phyloP scores from a whole-genome alignment of 208 protist species.

The Leishmania arabica region DNA sequence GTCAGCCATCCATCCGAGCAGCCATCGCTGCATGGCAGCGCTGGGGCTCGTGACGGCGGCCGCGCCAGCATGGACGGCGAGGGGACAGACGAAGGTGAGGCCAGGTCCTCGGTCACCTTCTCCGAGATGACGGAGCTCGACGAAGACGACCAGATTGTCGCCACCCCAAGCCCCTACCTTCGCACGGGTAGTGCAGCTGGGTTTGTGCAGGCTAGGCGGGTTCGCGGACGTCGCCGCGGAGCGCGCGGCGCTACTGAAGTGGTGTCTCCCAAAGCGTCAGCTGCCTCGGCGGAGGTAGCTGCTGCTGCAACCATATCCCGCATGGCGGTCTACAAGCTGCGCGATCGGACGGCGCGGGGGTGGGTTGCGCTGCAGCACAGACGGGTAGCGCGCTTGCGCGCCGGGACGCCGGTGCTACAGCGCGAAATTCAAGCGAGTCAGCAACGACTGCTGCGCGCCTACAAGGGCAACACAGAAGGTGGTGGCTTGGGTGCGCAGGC shows the following conservation, averaged over 20 bases:
- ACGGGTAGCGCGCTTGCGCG: constrained; percentile 26
- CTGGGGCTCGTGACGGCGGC: not conserved
- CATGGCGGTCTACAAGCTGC: constrained; percentile 24
- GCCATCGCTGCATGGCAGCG: not conserved
- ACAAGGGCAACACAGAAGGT: not conserved
- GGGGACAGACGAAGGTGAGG: not conserved
- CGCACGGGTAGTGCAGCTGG: not conserved
- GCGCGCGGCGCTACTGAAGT: not conserved
- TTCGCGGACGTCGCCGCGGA: not conserved
- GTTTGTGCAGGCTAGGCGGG: not conserved
- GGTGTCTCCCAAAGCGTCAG: too few relatives aligned
- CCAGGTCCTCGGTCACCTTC: not conserved
- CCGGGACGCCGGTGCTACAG: constrained; percentile 23
- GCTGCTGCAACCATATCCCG: constrained; percentile 12
- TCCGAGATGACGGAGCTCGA: constrained; percentile 1
- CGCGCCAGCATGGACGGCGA: not conserved
- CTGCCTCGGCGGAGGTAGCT: not conserved
- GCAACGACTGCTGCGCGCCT: constrained; percentile 19
- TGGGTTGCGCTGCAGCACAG: constrained; percentile 39
- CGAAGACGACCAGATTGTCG: not conserved
- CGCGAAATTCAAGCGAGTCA: constrained; percentile 34
- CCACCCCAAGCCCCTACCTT: not conserved
- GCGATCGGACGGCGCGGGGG: constrained; percentile 29
- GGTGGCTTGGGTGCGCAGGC: not conserved
- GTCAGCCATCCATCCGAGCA: not conserved